phyloP scores from a whole-genome alignment of 1,284 basidiomycete genomes.

The Ceratobasidium sp. region DNA sequence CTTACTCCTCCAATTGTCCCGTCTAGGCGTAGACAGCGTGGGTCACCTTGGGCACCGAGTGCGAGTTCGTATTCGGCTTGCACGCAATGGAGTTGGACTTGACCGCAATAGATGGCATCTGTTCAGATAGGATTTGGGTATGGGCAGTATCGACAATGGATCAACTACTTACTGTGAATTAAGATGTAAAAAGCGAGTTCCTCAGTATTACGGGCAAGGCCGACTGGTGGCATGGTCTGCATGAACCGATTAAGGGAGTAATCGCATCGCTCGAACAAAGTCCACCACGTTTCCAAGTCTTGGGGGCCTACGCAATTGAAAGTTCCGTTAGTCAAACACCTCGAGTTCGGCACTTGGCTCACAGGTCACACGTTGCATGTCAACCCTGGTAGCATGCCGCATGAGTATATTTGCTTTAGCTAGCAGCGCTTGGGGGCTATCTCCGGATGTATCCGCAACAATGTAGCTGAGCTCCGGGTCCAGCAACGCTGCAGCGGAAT shows the following conservation, averaged over 20 bases:
- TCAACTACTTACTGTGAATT: slow-evolving; percentile 14
- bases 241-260: not conserved
- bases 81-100: not conserved
- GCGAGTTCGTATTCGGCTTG: not conserved
- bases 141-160: not conserved
- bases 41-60: not conserved
- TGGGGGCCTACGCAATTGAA: not conserved
- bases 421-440: not conserved
- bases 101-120: not conserved
- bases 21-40: not conserved
- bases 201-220: not conserved
- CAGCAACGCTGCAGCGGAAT: slow-evolving; percentile 8
- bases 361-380: not conserved
- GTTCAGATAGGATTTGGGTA: not conserved
- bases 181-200: slow-evolving; percentile 6
- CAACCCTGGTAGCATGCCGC: not conserved
- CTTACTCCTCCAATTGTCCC: not conserved
- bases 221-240: slow-evolving; percentile 27
- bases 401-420: slow-evolving; percentile 1
- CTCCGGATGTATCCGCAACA: slow-evolving; percentile 9
- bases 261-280: slow-evolving; percentile 9
- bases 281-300: slow-evolving; percentile 10
- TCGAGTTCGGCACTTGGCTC: not conserved
- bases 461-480: not conserved
- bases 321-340: not conserved